Base-by-base conservation (phyloP, 2,329 filamentous ascomycete genomes). In the Magnaporthiopsis rhizophila region DNA sequence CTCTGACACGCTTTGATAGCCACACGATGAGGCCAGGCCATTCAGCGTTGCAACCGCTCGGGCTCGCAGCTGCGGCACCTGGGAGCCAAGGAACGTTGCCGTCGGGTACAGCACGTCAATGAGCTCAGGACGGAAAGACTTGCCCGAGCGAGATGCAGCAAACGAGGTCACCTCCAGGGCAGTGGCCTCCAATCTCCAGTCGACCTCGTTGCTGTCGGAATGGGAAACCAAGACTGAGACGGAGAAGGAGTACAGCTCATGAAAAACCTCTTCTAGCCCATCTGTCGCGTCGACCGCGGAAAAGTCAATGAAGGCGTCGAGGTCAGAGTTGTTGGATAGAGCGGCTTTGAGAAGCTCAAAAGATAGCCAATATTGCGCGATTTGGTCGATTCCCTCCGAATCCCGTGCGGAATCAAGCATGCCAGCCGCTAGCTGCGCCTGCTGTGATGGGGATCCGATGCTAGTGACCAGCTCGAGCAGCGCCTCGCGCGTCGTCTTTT, bases 51-150 rank as follows among this genome's bases (percentile, higher is more conserved):
- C 85, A 67, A 97, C 89, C 6, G 94, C 91, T 74, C 98, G 93
- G 38, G 86, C 83, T 68, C 92, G 89, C 21, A 99, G 79, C 32
- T 81, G 80, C 0, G 82, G 76, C 50, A 87, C 86, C 0, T 82
- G 79, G 3, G 92, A 93, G 4, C 92, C 92, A 21, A 99, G 79
- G 62, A 93, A 85, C n/a, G 95, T 91, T 0, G 96, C 84, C n/a
- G 97, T 82, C 0, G 95, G 93, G 73, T 97, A 99, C 15, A 99
- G 79, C 0, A 92, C 87, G 69, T 99, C 95, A 62, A 97, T 91
- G 12, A 99, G 82, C 72, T 98, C 94, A 3, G 87, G 84, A 3
- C 90, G 86, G 74, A 97, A 99, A 0, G 85, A 83, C 62, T 82
- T 73, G 26, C 86, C 83, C 53, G 89, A 79, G 24, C 85, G 85